phyloP scores from a whole-genome alignment of 2,329 filamentous ascomycete species.

The Juglanconis sp. region DNA sequence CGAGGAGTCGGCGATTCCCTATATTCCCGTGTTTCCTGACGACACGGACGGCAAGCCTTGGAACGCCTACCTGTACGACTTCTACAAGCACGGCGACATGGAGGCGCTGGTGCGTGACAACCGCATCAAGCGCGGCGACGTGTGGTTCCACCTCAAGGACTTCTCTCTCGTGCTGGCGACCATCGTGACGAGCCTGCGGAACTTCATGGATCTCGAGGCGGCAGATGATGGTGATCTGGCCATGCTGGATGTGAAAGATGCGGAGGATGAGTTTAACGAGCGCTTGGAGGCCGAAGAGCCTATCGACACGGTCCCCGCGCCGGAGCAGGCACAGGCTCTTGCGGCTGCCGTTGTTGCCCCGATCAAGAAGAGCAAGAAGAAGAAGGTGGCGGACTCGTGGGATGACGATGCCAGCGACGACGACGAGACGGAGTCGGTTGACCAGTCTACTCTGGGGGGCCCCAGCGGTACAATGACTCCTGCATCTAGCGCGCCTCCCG shows the following conservation, averaged over 20 bases:
- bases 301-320: conserved; percentile 31
- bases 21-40: conserved; percentile 59
- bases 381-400: conserved; percentile 41
- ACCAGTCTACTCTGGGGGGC: conserved; percentile 24
- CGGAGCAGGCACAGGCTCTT: background rate
- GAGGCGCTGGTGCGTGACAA: conserved; percentile 61
- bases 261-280: conserved; percentile 27
- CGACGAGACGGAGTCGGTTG: conserved; percentile 29
- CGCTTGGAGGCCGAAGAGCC: conserved; percentile 48
- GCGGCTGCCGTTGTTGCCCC: background rate
- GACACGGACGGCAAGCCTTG: conserved; percentile 47
- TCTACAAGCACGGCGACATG: conserved; percentile 70
- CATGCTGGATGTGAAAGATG: conserved; percentile 43
- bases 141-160: conserved; percentile 70
- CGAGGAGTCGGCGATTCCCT: conserved; percentile 69
- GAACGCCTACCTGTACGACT: conserved; percentile 72
- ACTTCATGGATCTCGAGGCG: conserved; percentile 50
- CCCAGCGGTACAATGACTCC: background rate
- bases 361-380: conserved; percentile 27
- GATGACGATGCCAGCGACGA: conserved; percentile 37
- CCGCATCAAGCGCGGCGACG: conserved; percentile 60
- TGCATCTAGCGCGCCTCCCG: conserved; percentile 3
- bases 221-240: conserved; percentile 40
- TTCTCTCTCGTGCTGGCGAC: conserved; percentile 61
- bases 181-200: conserved; percentile 63